Evolutionary conservation across 257 asterid genomes (phyloP), one percentile per base, ranked within the genome.

Genomic region (Nicotiana paniculata): DNA sequence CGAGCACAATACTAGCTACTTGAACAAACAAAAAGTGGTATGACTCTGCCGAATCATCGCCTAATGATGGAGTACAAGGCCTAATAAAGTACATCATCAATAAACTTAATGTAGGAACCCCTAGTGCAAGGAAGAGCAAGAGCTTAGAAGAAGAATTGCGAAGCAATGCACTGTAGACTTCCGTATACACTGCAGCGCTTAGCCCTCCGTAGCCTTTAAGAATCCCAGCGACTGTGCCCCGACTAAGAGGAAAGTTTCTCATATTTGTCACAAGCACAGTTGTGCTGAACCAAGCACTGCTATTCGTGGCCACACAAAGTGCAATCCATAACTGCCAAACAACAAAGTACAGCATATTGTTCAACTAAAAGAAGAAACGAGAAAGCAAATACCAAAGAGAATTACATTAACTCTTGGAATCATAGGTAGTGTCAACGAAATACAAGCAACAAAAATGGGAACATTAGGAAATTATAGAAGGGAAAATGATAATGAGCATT

Each of bases 151-250:
- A 89, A 12, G 93, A 93, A 85, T 67, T 82, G n/a, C 65, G 64
- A 55, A 93, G 92, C 83, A 87, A 70, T 3, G 86, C 89, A 63
- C 90, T 86, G 84, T 90, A 93, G 28, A 93, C 83, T 87, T 88
- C 92, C 3, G 96, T 89, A 53, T 83, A 93, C 6, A 93, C 95
- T 51, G 97, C 97, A 54, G 92, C 92, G 48, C 96, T 90, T 13
- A 93, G 89, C 35, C 96, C 97, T 16, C 83, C 87, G 65, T 93
- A 91, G 77, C 97, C 97, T 88, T 91, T 91, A 81, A 93, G 91
- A 82, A 90, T 88, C 2, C 96, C 96, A 77, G 97, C 89, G 80
- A 93, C 92, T 0, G 89, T 90, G 83, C 96, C 97, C 24, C 95
- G 91, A 72, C 91, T 90, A 15, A 85, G 84, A 46, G 96, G 96